Base-by-base conservation (phyloP, 345 rosid species). In the Laguncularia racemosa region DNA sequence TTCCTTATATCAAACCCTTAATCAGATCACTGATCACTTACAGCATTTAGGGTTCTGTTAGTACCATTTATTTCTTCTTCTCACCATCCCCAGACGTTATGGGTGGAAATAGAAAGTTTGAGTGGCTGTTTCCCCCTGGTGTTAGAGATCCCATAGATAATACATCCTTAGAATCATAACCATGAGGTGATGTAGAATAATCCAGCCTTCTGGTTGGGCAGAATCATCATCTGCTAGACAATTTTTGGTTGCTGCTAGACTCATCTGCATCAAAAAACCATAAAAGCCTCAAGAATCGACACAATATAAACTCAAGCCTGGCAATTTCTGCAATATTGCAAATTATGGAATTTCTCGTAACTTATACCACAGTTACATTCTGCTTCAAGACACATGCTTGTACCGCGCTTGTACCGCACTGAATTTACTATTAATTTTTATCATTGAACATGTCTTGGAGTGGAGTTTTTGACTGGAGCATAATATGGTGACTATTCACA, bases 191-290 rank as follows among this genome's bases (percentile, higher is more conserved):
- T 48, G 67, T 52, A 15, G 82, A 70, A 62, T 72, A 64, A 46
- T 81, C 92, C 16, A 19, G 69, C 73, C 77, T 79, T 76, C 77
- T 79, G 73, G 77, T 67, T 75, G 85, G 55, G 75, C 71, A 16
- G 56, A 68, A 67, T 59, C 14, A 53, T 69, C 73, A 55, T 86
- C 23, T 63, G 75, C 77, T 66, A 86, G 84, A 72, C 84, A 76
- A 76, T 73, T 89, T 60, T 80, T 73, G 60, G 96, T 95, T 14
- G 88, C 84, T 11, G 82, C 86, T 67, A 89, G 85, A 78, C 87
- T 89, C 71, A 57, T 74, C 99, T 93, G 78, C 61, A 69, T 51
- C 38, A 26, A 50, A 4, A n/a, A 69, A 50, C 48, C 26, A 53
- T n/a, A n/a, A 12, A 45, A 48, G 13, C 38, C 10, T 56, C 21